Evolutionary conservation across 2,329 filamentous ascomycete species (phyloP).

Genomic region (Fusarium nodosum): DNA sequence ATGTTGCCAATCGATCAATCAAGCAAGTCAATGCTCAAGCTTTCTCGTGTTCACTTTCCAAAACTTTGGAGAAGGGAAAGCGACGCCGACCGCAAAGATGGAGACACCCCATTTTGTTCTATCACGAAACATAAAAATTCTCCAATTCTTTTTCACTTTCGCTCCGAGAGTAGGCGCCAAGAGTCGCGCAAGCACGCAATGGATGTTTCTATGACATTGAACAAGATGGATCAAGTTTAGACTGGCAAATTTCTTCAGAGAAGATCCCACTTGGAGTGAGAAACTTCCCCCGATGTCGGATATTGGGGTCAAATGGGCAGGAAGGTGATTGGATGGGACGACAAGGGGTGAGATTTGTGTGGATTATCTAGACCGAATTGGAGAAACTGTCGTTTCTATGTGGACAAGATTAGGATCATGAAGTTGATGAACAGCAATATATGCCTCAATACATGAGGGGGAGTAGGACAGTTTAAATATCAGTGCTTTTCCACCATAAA

Average conservation of each 20-base stretch:
- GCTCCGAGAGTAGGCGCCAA: conserved; percentile 16
- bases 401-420: not conserved
- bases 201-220: not conserved
- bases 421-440: not conserved
- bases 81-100: not conserved
- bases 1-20: not conserved
- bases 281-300: conserved; percentile 22
- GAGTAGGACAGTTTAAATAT: no score
- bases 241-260: conserved; percentile 8
- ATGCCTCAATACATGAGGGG: not conserved
- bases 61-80: not conserved
- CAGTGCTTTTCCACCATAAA: rapidly evolving
- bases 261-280: conserved; percentile 14
- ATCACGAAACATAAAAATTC: not conserved
- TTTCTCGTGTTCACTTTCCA: conserved; percentile 10
- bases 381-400: conserved; percentile 3
- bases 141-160: not conserved
- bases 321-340: conserved; percentile 1
- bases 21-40: not conserved
- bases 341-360: not conserved
- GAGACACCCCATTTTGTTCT: conserved; percentile 4
- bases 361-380: conserved; percentile 6
- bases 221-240: conserved; percentile 10
- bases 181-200: not conserved
- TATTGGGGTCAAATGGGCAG: conserved; percentile 6